These are phyloP conservation scores for Suillus alpinus DNA, from an alignment of 768 basidiomycete genomes.

Conservation along the genomic window DNA sequence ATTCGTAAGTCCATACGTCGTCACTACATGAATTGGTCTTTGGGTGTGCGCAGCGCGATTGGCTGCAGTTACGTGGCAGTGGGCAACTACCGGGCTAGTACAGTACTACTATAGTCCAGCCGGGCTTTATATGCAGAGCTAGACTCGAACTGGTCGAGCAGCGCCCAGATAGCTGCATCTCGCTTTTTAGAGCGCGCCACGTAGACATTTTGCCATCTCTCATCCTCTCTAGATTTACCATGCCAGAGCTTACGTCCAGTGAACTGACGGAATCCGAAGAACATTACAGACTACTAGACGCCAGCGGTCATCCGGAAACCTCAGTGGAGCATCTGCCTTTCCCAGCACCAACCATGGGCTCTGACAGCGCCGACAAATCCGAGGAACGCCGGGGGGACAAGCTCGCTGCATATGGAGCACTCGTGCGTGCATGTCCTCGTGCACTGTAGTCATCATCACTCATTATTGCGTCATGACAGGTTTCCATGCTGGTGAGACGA, in stretches of 20 bases:
- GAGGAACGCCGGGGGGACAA: constrained; percentile 40
- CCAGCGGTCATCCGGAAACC: not conserved
- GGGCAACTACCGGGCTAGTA: no score
- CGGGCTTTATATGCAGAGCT: no score
- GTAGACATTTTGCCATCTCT: no score
- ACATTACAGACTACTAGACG: constrained; percentile 14
- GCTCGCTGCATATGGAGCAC: constrained; percentile 30
- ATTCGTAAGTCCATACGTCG: no score
- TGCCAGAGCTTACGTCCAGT: not conserved
- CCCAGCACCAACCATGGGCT: constrained; percentile 16
- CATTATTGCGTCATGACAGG: constrained; percentile 7
- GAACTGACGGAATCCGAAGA: constrained; percentile 10
- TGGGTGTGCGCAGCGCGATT: no score
- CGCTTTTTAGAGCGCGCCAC: no score
- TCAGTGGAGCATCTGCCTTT: not conserved
- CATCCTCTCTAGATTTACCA: not conserved
- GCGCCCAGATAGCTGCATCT: no score
- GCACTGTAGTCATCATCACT: not conserved
- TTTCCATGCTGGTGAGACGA: constrained; percentile 17
- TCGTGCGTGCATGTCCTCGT: constrained; percentile 31
- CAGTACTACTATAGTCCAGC: no score
- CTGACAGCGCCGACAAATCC: constrained; percentile 24
- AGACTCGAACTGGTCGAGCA: no score
- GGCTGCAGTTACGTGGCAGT: no score
- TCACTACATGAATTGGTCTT: no score